phyloP scores from a whole-genome alignment of 768 basidiomycete species.

The Hydnum rufescens region DNA sequence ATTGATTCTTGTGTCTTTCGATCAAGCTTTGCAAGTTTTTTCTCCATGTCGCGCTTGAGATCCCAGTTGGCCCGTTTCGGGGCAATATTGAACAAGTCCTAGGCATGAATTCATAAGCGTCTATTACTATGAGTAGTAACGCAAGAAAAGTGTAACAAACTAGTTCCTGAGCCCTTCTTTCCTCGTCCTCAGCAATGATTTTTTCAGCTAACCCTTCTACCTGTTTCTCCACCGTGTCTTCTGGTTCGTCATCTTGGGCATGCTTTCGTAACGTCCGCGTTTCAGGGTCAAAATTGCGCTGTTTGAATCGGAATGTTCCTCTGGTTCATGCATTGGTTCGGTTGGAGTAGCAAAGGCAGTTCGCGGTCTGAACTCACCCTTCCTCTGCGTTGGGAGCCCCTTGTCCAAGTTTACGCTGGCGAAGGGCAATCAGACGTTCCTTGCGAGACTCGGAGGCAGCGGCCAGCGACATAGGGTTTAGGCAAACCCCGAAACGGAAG shows the following conservation, averaged over 20 bases:
- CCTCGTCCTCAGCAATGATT: slow-evolving; percentile 76
- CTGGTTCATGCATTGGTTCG: not conserved
- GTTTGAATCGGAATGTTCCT: slow-evolving; percentile 24
- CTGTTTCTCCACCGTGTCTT: slow-evolving; percentile 76
- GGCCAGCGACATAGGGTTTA: slow-evolving; percentile 36
- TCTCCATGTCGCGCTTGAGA: slow-evolving; percentile 82
- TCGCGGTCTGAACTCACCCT: not conserved
- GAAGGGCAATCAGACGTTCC: slow-evolving; percentile 55
- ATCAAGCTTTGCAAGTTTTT: slow-evolving; percentile 75
- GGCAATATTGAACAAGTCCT: slow-evolving; percentile 95
- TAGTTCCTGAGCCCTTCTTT: slow-evolving; percentile 67
- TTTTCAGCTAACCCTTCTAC: slow-evolving; percentile 67
- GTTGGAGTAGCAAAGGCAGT: not conserved
- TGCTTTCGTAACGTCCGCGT: slow-evolving; percentile 61
- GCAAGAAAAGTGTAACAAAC: slow-evolving; percentile 25
- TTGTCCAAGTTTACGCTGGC: slow-evolving; percentile 49
- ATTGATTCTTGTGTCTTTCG: slow-evolving; percentile 82
- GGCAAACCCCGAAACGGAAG: not conserved
- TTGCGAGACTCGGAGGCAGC: slow-evolving; percentile 68
- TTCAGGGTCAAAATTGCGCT: slow-evolving; percentile 79
- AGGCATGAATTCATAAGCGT: slow-evolving; percentile 7
- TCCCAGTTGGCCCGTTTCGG: slow-evolving; percentile 97
- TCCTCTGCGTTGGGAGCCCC: slow-evolving; percentile 19
- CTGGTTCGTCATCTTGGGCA: slow-evolving; percentile 29
- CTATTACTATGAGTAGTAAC: not conserved